phyloP scores from a whole-genome alignment of 2,329 filamentous ascomycete species.

The Dichotomopilus funicola region DNA sequence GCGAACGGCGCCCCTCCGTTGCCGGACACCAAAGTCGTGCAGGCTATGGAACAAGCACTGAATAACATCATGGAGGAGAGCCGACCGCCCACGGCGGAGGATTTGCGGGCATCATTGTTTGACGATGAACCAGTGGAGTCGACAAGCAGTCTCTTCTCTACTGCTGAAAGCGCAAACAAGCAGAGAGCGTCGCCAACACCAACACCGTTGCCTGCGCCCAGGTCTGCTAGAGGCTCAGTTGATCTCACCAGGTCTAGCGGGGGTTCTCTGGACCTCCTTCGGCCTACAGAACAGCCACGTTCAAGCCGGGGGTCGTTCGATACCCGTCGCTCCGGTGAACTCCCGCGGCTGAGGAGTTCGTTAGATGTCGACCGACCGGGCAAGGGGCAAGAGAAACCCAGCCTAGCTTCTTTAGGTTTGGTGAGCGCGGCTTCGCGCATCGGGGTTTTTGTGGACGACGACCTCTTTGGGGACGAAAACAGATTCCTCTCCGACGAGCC shows the following conservation, averaged over 20 bases:
- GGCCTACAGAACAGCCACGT: background rate
- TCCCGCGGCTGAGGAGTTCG: constrained; percentile 28
- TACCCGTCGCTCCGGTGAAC: constrained; percentile 52
- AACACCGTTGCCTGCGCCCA: background rate
- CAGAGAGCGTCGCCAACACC: background rate
- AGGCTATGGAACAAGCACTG: constrained; percentile 87
- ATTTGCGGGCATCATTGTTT: constrained; percentile 62
- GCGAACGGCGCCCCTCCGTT: constrained; percentile 43
- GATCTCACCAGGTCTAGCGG: background rate
- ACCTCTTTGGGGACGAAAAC: constrained; percentile 85
- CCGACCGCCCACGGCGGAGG: constrained; percentile 56
- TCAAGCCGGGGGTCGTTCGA: constrained; percentile 9
- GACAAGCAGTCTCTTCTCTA: constrained; percentile 44
- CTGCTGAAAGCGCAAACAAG: constrained; percentile 23
- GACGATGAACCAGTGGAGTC: constrained; percentile 36
- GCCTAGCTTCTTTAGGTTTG: constrained; percentile 82
- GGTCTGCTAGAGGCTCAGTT: background rate
- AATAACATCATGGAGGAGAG: constrained; percentile 87
- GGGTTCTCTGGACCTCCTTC: constrained; percentile 2
- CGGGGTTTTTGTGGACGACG: constrained; percentile 88
- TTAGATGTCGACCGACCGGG: constrained; percentile 31
- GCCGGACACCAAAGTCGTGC: constrained; percentile 73
- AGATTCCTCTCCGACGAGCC: constrained; percentile 81
- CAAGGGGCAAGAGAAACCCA: constrained; percentile 63
- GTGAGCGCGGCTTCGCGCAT: constrained; percentile 82